A percentile compares a stretch with the other conserved stretches of the same genome.
These are phyloP conservation scores for Luvunga scandens DNA, from an alignment of 345 rosid genomes.

Conservation along the genomic window DNA sequence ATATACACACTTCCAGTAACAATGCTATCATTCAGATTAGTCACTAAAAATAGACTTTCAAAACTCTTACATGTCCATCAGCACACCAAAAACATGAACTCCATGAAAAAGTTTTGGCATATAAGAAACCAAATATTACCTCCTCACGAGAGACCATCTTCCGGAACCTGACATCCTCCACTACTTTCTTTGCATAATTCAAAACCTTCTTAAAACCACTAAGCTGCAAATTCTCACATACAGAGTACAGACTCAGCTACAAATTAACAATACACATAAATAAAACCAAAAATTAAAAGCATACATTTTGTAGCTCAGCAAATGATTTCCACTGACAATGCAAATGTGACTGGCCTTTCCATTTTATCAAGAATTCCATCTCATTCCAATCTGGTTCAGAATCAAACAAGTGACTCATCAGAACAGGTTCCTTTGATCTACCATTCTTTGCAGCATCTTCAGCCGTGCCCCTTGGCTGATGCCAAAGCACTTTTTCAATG, in stretches of 20 bases:
- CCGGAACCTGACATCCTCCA: slow-evolving; percentile 82
- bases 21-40: background rate
- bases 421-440: slow-evolving; percentile 68
- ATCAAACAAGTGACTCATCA: slow-evolving; percentile 73
- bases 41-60: background rate
- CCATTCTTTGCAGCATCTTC: slow-evolving; percentile 63
- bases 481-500: slow-evolving; percentile 97
- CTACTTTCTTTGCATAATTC: slow-evolving; percentile 87
- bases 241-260: background rate
- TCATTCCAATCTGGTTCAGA: slow-evolving; percentile 82
- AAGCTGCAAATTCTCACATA: slow-evolving; percentile 55
- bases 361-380: slow-evolving; percentile 91
- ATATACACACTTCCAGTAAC: background rate
- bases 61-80: background rate
- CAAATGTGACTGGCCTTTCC: slow-evolving; percentile 99
- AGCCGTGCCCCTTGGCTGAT: slow-evolving; percentile 83
- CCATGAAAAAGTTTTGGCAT: background rate
- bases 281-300: slow-evolving; percentile 6
- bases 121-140: slow-evolving; percentile 42
- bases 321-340: slow-evolving; percentile 97
- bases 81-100: slow-evolving; percentile 4
- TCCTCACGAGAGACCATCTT: slow-evolving; percentile 83
- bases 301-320: slow-evolving; percentile 83
- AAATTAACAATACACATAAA: background rate
- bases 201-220: slow-evolving; percentile 95